Evolutionary conservation across 1,139 yeast genomes (phyloP).

Genomic region (Petasospora rhodanensis): DNA sequence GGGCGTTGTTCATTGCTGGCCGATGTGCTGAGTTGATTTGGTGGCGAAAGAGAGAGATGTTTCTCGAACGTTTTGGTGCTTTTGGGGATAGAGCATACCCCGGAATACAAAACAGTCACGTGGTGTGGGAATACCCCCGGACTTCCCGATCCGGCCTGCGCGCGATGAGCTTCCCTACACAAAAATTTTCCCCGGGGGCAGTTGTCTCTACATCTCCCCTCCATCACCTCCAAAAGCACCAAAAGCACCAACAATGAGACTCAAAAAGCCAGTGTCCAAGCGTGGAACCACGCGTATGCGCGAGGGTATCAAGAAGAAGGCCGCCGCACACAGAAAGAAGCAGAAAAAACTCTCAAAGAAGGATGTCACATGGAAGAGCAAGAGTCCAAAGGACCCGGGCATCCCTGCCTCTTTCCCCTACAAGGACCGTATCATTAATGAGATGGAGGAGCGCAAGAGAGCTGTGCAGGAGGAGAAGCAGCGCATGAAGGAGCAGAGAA

Average conservation of each 20-base stretch:
- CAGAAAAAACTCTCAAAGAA: conserved; percentile 77
- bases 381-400: conserved; percentile 81
- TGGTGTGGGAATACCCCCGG: too few species aligned
- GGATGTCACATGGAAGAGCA: conserved; percentile 91
- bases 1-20: too few species aligned
- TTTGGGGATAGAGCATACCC: too few species aligned
- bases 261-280: conserved; percentile 70
- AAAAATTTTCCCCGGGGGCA: conserved; percentile 1
- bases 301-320: conserved; percentile 94
- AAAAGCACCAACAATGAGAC: conserved; percentile 14
- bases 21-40: too few species aligned
- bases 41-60: too few species aligned
- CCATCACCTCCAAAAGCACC: neutral
- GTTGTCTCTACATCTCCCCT: neutral
- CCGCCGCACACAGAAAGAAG: conserved; percentile 86
- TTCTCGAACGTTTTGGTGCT: too few species aligned
- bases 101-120: too few species aligned
- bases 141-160: too few species aligned
- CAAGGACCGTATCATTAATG: conserved; percentile 75
- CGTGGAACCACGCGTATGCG: conserved; percentile 88
- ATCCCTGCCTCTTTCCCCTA: conserved; percentile 94
- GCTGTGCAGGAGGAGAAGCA: conserved; percentile 59
- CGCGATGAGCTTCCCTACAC: conserved; percentile 1
- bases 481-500: conserved; percentile 36
- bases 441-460: conserved; percentile 71